Evolutionary conservation across 805 yeast genomes (phyloP).

Genomic region (Nakazawaea molendinolei): DNA sequence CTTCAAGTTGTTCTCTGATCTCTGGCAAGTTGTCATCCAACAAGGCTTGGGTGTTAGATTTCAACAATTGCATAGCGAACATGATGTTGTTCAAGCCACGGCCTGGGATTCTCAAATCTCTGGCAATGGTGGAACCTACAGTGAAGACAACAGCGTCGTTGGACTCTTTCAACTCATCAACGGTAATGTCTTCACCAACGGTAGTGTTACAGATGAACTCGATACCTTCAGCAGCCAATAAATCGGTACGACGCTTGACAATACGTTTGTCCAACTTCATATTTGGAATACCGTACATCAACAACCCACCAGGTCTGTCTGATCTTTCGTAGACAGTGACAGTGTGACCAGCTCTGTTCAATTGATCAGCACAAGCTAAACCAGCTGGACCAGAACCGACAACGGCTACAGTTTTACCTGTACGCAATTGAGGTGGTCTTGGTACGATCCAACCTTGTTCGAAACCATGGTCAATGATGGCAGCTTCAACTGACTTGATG

Average conservation of each 20-base stretch:
- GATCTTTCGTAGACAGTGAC: constrained; percentile 92
- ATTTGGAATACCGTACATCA: constrained; percentile 99
- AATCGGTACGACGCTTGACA: constrained; percentile 88
- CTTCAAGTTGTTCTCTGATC: constrained; percentile 63
- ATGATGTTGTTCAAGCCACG: constrained; percentile 85
- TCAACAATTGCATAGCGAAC: constrained; percentile 90
- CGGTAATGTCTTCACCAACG: constrained; percentile 76
- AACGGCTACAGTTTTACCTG: constrained; percentile 79
- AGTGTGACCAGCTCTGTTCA: constrained; percentile 89
- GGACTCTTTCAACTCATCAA: constrained; percentile 55
- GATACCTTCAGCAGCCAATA: constrained; percentile 86
- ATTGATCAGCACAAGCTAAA: constrained; percentile 93
- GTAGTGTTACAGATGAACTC: constrained; percentile 70
- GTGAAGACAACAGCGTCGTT: constrained; percentile 87
- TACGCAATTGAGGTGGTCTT: constrained; percentile 66
- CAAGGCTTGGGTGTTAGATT: constrained; percentile 84
- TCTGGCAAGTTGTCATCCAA: constrained; percentile 75
- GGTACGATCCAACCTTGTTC: constrained; percentile 96
- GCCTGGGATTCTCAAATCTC: constrained; percentile 92
- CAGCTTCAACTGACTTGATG: constrained; percentile 91
- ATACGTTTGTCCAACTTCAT: constrained; percentile 94
- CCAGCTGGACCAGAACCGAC: constrained; percentile 99
- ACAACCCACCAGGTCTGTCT: constrained; percentile 92
- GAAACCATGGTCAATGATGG: constrained; percentile 93
- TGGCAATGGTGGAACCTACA: constrained; percentile 93